Conservation (phyloP, 1,284 basidiomycete genomes). For the Papiliotrema terrestris region DNA sequence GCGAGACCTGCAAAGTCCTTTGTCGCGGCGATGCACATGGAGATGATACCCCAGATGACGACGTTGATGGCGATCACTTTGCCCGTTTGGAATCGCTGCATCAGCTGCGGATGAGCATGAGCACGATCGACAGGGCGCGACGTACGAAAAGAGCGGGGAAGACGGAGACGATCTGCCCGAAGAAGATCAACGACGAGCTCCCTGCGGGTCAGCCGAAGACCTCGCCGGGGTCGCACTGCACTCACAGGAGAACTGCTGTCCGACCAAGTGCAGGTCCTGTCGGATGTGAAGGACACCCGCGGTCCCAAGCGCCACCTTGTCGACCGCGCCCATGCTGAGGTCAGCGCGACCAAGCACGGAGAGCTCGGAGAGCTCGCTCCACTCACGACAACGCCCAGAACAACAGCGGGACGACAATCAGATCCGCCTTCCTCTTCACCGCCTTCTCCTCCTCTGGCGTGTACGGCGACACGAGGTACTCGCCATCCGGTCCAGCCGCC, state of each 20-base stretch:
- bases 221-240: no score
- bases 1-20: conserved; percentile 5
- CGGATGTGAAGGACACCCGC: conserved; percentile 15
- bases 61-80: conserved; percentile 19
- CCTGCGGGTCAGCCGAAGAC: not conserved
- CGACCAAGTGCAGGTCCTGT: conserved; percentile 13
- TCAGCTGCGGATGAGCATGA: not conserved
- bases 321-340: conserved; percentile 14
- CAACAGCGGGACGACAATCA: conserved; percentile 19
- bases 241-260: conserved; percentile 15
- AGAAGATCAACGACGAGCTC: conserved; percentile 11
- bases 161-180: conserved; percentile 13
- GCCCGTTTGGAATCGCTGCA: not conserved
- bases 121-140: conserved; percentile 5
- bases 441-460: conserved; percentile 14
- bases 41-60: conserved; percentile 25
- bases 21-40: conserved; percentile 6
- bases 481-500: conserved; percentile 8
- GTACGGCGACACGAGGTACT: conserved; percentile 6
- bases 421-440: conserved; percentile 24
- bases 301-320: conserved; percentile 17
- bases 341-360: not conserved
- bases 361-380: no score
- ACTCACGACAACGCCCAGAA: conserved; percentile 18
- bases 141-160: conserved; percentile 21